These are phyloP conservation scores for Geosiphon pyriformis DNA, from an alignment of 192 early-diverging fungal species.

Conservation along the genomic window DNA sequence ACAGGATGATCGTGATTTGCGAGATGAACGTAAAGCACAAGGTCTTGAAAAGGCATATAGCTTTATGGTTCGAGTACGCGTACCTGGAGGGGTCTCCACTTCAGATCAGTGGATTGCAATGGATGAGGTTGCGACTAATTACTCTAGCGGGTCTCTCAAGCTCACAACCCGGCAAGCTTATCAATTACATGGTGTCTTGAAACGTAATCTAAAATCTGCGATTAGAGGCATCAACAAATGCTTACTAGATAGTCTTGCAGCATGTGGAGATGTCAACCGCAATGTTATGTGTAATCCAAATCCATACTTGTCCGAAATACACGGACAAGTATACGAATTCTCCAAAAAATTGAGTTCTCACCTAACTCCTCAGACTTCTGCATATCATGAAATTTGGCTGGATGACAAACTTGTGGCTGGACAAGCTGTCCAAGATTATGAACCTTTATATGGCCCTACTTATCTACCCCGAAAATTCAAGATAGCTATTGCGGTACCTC, in stretches of 20 bases:
- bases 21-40: conserved; percentile 75
- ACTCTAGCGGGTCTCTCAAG: conserved; percentile 87
- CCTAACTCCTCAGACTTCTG: conserved; percentile 77
- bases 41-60: conserved; percentile 89
- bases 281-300: conserved; percentile 94
- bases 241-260: conserved; percentile 89
- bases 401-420: conserved; percentile 84
- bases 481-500: conserved; percentile 88
- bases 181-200: conserved; percentile 95
- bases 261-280: conserved; percentile 97
- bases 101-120: conserved; percentile 91
- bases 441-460: conserved; percentile 89
- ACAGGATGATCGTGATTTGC: conserved; percentile 95
- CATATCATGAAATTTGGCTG: conserved; percentile 98
- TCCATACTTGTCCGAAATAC: conserved; percentile 72
- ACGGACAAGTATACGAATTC: conserved; percentile 74
- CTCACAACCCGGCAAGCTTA: conserved; percentile 95
- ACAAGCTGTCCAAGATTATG: conserved; percentile 72
- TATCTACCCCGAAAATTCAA: conserved; percentile 98
- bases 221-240: conserved; percentile 91
- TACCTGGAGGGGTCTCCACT: conserved; percentile 86
- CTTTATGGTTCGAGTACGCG: conserved; percentile 96
- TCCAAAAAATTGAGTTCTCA: conserved; percentile 65
- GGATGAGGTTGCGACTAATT: conserved; percentile 80
- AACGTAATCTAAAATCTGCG: conserved; percentile 79